phyloP scores from a whole-genome alignment of 768 basidiomycete genomes.

The Tylopilus sp. region DNA sequence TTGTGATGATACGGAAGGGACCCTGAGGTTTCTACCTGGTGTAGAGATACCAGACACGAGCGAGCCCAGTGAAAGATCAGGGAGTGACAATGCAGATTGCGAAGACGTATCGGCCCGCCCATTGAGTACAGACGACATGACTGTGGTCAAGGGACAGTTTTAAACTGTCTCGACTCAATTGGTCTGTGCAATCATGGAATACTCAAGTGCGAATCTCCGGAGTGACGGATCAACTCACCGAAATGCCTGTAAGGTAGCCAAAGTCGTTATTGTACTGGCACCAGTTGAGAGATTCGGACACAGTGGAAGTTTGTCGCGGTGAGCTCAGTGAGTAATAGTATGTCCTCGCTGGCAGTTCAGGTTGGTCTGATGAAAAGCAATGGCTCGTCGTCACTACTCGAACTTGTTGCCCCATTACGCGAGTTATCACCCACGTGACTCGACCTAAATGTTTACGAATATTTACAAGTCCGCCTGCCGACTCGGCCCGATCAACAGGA shows the following conservation, averaged over 20 bases:
- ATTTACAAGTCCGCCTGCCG: no score
- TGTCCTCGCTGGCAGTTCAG: neutral
- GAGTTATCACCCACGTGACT: no score
- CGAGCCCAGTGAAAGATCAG: conserved; percentile 62
- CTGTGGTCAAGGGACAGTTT: neutral
- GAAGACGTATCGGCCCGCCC: conserved; percentile 38
- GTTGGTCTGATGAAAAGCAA: no score
- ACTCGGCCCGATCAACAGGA: no score
- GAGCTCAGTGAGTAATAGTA: neutral
- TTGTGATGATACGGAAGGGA: conserved; percentile 48
- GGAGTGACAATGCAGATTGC: conserved; percentile 43
- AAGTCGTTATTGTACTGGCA: neutral
- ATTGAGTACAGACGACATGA: conserved; percentile 45
- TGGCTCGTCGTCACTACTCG: no score
- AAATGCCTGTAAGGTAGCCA: conserved; percentile 1
- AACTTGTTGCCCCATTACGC: no score
- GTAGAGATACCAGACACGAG: conserved; percentile 52
- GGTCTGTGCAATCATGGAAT: neutral
- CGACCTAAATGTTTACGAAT: no score
- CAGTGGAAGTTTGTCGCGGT: neutral
- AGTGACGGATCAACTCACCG: conserved; percentile 7
- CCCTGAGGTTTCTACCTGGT: conserved; percentile 42
- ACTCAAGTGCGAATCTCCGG: neutral
- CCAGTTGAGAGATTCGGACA: neutral
- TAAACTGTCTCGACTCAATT: neutral